phyloP scores from a whole-genome alignment of 169 alveolate species.

The Babesia gibsoni region DNA sequence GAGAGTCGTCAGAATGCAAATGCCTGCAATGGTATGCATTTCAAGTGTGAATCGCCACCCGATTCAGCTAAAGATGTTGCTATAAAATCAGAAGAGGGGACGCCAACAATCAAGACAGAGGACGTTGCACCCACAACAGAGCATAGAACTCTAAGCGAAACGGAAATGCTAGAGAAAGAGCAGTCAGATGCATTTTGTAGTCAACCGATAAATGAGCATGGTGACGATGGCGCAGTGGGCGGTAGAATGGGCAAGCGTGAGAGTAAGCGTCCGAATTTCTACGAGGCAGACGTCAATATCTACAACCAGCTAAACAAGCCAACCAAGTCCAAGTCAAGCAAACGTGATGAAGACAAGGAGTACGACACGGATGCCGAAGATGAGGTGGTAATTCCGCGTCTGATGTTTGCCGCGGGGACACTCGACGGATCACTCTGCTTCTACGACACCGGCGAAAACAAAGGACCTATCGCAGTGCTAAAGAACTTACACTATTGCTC shows the following conservation, averaged over 20 bases:
- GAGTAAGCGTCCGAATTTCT: slow-evolving; percentile 11
- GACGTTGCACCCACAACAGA: no score
- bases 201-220: no score
- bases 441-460: slow-evolving; percentile 81
- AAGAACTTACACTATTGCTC: slow-evolving; percentile 90
- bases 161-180: neutral
- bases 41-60: no score
- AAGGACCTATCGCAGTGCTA: slow-evolving; percentile 86
- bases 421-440: slow-evolving; percentile 83
- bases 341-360: slow-evolving; percentile 39
- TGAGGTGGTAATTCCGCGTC: slow-evolving; percentile 69
- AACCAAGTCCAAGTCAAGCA: slow-evolving; percentile 17
- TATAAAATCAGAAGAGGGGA: no score
- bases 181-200: no score
- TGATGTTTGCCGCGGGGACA: slow-evolving; percentile 82
- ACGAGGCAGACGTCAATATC: slow-evolving; percentile 17
- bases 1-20: no score
- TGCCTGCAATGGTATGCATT: no score
- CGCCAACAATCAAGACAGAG: no score
- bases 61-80: no score
- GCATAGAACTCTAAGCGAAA: no score
- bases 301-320: neutral
- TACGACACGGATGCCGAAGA: slow-evolving; percentile 71
- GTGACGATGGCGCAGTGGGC: neutral
- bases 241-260: slow-evolving; percentile 15